Base-by-base conservation (phyloP, 345 rosid genomes). In the Brassica juncea region DNA sequence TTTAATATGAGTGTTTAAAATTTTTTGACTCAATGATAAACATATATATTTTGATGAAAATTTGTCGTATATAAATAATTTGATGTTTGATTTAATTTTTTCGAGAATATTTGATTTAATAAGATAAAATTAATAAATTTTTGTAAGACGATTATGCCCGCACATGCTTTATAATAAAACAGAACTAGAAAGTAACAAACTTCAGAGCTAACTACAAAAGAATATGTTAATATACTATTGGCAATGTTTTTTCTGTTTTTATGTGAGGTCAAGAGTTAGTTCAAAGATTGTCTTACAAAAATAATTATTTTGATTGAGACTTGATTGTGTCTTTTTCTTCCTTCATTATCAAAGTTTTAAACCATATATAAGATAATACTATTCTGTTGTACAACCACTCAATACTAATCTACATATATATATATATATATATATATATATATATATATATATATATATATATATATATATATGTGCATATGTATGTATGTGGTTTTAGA, bases 371-470 rank as follows among this genome's bases (percentile, higher is more conserved):
- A 21, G 30, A 67, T 57, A 27, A 59, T 59, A 59, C 49, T 25
- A 67, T 39, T 75, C 31, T 4, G 2, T 58, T 15, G 27, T 60
- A 68, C 35, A 60, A 8, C 80, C 80, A 68, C 74, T 59, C 80
- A 68, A 76, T 68, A 68, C 79, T 42, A 31, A 76, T 76, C 68
- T 76, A 68, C 5, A 67, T n/a, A 58, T 68, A 0, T 39, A 34
- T 54, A 74, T 28, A 57, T 67, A 28, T 21, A 67, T 15, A 58
- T 68, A 0, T 42, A 35, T 54, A 15, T 47, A 58, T 21, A 47
- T 64, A 19, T 19, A 19, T 19, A 19, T 19, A 19, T 19, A 19
- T 19, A 19, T 19, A 19, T 19, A 19, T 19, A 19, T 19, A 19
- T 19, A 19, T 19, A 19, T 19, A 19, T 19, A 19, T 19, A 19